Conservation (phyloP, 257 asterid species). For the Fraxinus anomala region DNA sequence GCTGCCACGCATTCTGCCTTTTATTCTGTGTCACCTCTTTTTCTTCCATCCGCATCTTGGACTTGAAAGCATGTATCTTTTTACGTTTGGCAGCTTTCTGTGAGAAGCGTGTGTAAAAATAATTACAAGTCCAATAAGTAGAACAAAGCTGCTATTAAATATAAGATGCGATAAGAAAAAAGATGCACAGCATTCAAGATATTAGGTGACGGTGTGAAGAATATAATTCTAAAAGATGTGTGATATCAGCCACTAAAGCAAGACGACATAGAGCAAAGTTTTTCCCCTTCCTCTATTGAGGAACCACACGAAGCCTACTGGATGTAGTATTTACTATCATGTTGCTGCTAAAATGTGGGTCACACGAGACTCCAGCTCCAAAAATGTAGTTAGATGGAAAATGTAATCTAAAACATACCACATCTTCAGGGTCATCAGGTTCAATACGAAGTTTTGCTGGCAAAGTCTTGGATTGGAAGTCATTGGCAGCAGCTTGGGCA, state of each 20-base stretch:
- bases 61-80: conserved; percentile 89
- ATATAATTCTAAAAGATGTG: background rate
- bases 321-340: background rate
- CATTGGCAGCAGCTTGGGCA: conserved; percentile 80
- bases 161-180: background rate
- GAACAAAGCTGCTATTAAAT: background rate
- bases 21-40: conserved; percentile 91
- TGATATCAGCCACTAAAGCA: background rate
- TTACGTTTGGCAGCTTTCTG: conserved; percentile 92
- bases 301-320: background rate
- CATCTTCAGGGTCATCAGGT: conserved; percentile 94
- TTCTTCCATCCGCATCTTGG: conserved; percentile 91
- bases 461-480: conserved; percentile 63
- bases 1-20: conserved; percentile 98
- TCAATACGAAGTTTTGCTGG: conserved; percentile 88
- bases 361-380: background rate
- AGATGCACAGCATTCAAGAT: background rate
- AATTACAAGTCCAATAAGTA: background rate
- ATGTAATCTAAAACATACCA: conserved; percentile 54
- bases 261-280: background rate
- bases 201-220: background rate
- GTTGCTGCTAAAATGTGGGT: background rate
- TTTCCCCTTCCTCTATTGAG: background rate
- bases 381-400: conserved; percentile 6
- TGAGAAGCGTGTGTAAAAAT: background rate